A percentile compares a stretch with the other conserved stretches of the same genome.
phyloP scores from a whole-genome alignment of 2,329 filamentous ascomycete genomes.

The Colletotrichum horii region DNA sequence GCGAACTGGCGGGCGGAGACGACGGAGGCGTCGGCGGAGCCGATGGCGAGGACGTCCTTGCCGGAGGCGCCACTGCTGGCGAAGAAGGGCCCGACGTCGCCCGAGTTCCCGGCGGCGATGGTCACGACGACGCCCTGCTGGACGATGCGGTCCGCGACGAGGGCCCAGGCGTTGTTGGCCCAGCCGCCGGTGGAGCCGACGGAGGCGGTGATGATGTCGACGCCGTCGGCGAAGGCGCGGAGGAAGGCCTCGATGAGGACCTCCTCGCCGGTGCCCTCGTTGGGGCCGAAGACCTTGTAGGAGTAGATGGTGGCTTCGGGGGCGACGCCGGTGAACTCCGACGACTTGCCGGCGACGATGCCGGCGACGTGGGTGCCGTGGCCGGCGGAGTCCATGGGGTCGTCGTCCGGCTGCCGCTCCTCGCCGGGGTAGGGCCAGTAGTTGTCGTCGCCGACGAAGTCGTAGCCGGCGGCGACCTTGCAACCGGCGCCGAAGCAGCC shows the following conservation, averaged over 20 bases:
- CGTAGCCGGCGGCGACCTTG: constrained; percentile 28
- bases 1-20: constrained; percentile 20
- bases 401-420: constrained; percentile 43
- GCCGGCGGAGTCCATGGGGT: constrained; percentile 61
- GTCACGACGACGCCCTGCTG: constrained; percentile 31
- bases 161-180: constrained; percentile 45
- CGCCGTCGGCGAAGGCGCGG: constrained; percentile 16
- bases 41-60: constrained; percentile 28
- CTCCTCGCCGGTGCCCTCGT: constrained; percentile 12
- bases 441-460: constrained; percentile 28
- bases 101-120: constrained; percentile 19
- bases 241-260: constrained; percentile 20
- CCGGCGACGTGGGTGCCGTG: constrained; percentile 63
- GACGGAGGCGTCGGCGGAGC: constrained; percentile 11
- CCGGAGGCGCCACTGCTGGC: constrained; percentile 28
- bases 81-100: constrained; percentile 27
- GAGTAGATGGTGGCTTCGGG: constrained; percentile 16
- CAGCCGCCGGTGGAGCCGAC: constrained; percentile 27
- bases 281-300: constrained; percentile 19
- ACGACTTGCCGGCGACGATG: background rate
- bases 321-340: constrained; percentile 11
- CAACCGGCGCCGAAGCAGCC: constrained; percentile 53
- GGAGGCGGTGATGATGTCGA: constrained; percentile 21
- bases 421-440: constrained; percentile 23
- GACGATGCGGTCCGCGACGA: constrained; percentile 45